These are phyloP conservation scores for Russula sp. DNA, from an alignment of 768 basidiomycete genomes.

Conservation along the genomic window DNA sequence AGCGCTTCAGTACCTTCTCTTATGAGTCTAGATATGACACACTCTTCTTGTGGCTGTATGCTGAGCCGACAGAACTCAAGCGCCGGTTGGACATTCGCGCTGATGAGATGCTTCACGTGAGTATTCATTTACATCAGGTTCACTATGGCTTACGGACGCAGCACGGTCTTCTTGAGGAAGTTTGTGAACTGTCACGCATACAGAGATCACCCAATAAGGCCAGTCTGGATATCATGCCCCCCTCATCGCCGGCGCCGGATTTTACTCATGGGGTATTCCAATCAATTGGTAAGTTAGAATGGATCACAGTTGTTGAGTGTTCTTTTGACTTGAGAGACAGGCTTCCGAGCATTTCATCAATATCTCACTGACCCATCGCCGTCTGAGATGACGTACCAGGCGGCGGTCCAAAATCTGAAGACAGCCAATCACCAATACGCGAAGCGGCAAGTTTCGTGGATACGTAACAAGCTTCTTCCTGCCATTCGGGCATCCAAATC, in stretches of 20 bases:
- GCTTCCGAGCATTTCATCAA: constrained; percentile 85
- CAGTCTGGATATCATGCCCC: neutral
- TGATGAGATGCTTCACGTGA: constrained; percentile 85
- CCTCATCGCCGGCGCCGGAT: constrained; percentile 42
- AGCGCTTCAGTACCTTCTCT: constrained; percentile 12
- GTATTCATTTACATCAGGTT: constrained; percentile 24
- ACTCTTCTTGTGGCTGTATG: constrained; percentile 89
- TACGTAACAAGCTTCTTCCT: constrained; percentile 84
- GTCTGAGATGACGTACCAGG: constrained; percentile 41
- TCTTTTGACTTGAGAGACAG: constrained; percentile 42
- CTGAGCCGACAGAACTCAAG: constrained; percentile 59
- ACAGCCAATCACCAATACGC: constrained; percentile 87
- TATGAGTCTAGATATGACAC: constrained; percentile 64
- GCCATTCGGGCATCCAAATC: constrained; percentile 52
- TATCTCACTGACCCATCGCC: constrained; percentile 52
- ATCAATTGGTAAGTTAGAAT: constrained; percentile 65
- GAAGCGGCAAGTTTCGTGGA: constrained; percentile 88
- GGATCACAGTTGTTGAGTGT: neutral
- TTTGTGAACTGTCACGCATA: constrained; percentile 49
- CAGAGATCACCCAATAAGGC: constrained; percentile 21
- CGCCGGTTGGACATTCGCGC: constrained; percentile 74
- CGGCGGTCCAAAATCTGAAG: constrained; percentile 78
- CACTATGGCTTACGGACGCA: constrained; percentile 14
- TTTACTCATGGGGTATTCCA: constrained; percentile 90
- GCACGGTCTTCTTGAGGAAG: constrained; percentile 73